Evolutionary conservation across 1,284 basidiomycete genomes (phyloP).

Genomic region (Microbotryum violaceum): DNA sequence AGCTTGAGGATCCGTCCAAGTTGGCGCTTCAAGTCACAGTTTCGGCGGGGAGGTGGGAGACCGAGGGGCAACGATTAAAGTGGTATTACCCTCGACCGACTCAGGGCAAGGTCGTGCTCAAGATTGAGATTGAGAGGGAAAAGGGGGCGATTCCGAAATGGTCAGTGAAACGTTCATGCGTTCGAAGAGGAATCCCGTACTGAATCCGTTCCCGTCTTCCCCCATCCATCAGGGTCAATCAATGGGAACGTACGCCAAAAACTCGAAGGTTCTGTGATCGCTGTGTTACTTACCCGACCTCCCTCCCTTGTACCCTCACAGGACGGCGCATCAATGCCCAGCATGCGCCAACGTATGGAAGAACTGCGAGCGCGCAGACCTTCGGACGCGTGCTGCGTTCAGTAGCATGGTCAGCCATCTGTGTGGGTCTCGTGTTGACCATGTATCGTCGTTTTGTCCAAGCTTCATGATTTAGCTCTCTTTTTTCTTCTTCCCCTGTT

Average conservation of each 20-base stretch:
- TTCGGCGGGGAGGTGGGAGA: slow-evolving; percentile 59
- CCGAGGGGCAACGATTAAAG: slow-evolving; percentile 59
- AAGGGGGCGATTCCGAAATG: slow-evolving; percentile 29
- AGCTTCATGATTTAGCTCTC: too few species aligned
- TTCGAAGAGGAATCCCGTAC: background rate
- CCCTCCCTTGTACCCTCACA: too few species aligned
- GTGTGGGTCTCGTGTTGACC: too few species aligned
- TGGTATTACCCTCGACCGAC: slow-evolving; percentile 77
- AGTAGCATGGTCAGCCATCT: too few species aligned
- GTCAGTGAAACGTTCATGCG: background rate
- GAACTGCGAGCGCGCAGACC: too few species aligned
- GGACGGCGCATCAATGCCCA: too few species aligned
- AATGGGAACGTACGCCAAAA: slow-evolving; percentile 22
- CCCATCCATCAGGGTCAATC: slow-evolving; percentile 3
- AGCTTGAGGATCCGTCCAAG: slow-evolving; percentile 17
- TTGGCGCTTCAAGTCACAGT: slow-evolving; percentile 49
- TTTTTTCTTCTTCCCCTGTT: too few species aligned
- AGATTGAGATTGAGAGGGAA: slow-evolving; percentile 20
- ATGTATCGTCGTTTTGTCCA: too few species aligned
- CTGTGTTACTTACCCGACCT: too few species aligned
- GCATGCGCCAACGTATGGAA: too few species aligned
- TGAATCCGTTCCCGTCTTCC: background rate
- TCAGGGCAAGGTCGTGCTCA: slow-evolving; percentile 35
- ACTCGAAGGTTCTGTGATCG: too few species aligned
- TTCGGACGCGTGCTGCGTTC: too few species aligned